phyloP scores from a whole-genome alignment of 495 filamentous ascomycete genomes.

The Diplogelasinospora grovesii region DNA sequence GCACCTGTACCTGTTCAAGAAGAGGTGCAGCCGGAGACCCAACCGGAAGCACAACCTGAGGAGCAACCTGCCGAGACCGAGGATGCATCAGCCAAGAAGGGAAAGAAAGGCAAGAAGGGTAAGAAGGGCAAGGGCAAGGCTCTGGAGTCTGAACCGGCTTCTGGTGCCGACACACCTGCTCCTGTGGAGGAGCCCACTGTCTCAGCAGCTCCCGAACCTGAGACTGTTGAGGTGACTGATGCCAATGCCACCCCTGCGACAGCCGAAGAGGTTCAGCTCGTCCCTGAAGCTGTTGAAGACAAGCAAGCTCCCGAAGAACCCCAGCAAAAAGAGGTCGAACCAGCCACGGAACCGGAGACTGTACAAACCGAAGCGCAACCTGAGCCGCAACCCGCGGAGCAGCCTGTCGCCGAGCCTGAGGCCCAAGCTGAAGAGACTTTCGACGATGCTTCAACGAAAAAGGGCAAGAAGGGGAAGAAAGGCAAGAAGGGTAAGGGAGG shows the following conservation, averaged over 20 bases:
- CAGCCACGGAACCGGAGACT: not conserved
- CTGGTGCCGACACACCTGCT: conserved; percentile 6
- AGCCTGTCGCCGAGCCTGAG: too few species aligned
- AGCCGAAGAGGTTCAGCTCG: not conserved
- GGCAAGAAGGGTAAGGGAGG: conserved; percentile 19
- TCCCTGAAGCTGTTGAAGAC: too few species aligned
- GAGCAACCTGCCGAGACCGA: not conserved
- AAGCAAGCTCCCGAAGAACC: too few species aligned
- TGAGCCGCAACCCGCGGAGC: too few species aligned
- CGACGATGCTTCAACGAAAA: not conserved
- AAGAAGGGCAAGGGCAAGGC: conserved; percentile 5
- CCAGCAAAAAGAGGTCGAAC: too few species aligned
- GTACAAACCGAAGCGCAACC: too few species aligned
- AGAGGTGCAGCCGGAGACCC: too few species aligned
- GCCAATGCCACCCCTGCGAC: too few species aligned
- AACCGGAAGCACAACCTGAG: too few species aligned
- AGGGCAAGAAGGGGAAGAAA: conserved; percentile 21
- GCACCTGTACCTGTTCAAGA: too few species aligned
- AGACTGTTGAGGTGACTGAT: conserved; percentile 2
- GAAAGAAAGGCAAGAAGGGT: conserved; percentile 24
- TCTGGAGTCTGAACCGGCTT: conserved; percentile 11
- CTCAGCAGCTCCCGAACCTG: not conserved
- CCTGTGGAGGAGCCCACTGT: conserved; percentile 4
- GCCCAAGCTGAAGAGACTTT: too few species aligned
- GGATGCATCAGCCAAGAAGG: conserved; percentile 6